Percentiles rank a stretch among this genome's conserved stretches.
Conservation (phyloP, 2,329 filamentous ascomycete genomes). For the Ophiosphaerella korrae region DNA sequence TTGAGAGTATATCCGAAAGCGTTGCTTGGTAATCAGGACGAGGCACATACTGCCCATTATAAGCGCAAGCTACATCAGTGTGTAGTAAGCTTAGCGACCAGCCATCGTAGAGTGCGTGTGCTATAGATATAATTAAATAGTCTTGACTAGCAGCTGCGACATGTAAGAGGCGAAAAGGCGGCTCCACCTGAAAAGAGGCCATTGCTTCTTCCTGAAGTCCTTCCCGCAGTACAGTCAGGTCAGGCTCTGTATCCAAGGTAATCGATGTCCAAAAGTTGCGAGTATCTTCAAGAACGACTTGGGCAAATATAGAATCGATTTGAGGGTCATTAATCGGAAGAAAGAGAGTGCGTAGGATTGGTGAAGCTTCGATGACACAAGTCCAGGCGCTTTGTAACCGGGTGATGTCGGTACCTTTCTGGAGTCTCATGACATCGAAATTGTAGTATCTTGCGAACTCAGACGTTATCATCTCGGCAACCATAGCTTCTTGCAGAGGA, state of each 20-base stretch:
- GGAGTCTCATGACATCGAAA: slow-evolving; percentile 73
- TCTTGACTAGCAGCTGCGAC: slow-evolving; percentile 38
- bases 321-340: slow-evolving; percentile 65
- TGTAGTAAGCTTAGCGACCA: slow-evolving; percentile 80
- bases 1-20: slow-evolving; percentile 60
- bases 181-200: slow-evolving; percentile 7
- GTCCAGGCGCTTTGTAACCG: slow-evolving; percentile 67
- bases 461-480: slow-evolving; percentile 79
- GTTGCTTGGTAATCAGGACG: slow-evolving; percentile 59
- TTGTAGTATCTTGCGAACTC: slow-evolving; percentile 82
- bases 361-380: slow-evolving; percentile 62
- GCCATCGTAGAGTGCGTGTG: slow-evolving; percentile 89
- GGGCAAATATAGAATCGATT: slow-evolving; percentile 61
- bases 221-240: slow-evolving; percentile 41
- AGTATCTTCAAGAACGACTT: slow-evolving; percentile 53
- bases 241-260: slow-evolving; percentile 19
- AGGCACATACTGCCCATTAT: slow-evolving; percentile 52
- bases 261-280: slow-evolving; percentile 45
- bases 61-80: slow-evolving; percentile 69
- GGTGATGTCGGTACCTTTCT: slow-evolving; percentile 58
- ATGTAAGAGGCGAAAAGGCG: slow-evolving; percentile 46
- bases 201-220: slow-evolving; percentile 43
- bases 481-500: slow-evolving; percentile 84
- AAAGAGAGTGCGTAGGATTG: slow-evolving; percentile 79
- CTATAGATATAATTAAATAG: slow-evolving; percentile 70